Percentiles rank a stretch among this genome's conserved stretches.
phyloP scores from a whole-genome alignment of 2,329 filamentous ascomycete species.

The Aureobasidium sp. region DNA sequence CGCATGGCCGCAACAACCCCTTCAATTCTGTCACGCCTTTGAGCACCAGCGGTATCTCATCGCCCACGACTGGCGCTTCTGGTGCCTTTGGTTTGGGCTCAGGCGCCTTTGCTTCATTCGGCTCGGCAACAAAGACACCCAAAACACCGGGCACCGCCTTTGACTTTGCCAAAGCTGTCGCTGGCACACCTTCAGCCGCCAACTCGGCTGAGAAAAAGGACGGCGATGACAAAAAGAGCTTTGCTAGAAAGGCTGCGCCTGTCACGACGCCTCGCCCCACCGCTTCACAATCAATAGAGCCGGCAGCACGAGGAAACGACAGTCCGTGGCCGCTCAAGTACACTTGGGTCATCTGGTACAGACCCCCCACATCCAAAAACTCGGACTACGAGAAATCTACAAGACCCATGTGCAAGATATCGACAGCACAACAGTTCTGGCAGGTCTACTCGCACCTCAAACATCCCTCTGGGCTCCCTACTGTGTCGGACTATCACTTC shows the following conservation, averaged over 20 bases:
- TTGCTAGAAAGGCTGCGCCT: slow-evolving; percentile 17
- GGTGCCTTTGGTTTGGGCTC: slow-evolving; percentile 91
- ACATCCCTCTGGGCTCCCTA: slow-evolving; percentile 76
- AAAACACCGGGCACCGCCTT: slow-evolving; percentile 78
- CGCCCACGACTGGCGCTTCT: slow-evolving; percentile 67
- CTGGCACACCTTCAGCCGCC: slow-evolving; percentile 38
- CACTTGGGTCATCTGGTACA: slow-evolving; percentile 95
- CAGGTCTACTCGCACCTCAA: slow-evolving; percentile 82
- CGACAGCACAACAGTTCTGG: slow-evolving; percentile 86
- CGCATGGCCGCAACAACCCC: slow-evolving; percentile 69
- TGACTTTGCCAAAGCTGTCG: slow-evolving; percentile 59
- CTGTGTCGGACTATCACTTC: slow-evolving; percentile 95
- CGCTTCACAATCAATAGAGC: slow-evolving; percentile 20
- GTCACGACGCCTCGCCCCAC: slow-evolving; percentile 12
- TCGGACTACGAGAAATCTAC: slow-evolving; percentile 98
- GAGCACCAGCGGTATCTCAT: slow-evolving; percentile 57
- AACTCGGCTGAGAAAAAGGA: slow-evolving; percentile 59
- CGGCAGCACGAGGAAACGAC: slow-evolving; percentile 31
- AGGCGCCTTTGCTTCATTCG: slow-evolving; percentile 94
- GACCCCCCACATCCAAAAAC: slow-evolving; percentile 92
- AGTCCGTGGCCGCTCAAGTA: slow-evolving; percentile 58
- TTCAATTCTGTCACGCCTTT: slow-evolving; percentile 71
- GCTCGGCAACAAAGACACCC: slow-evolving; percentile 71
- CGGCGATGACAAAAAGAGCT: slow-evolving; percentile 36
- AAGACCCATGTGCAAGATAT: slow-evolving; percentile 74